phyloP scores from a whole-genome alignment of 225 moss, liverwort and hornwort genomes.

The Pseudoscleropodium purum region DNA sequence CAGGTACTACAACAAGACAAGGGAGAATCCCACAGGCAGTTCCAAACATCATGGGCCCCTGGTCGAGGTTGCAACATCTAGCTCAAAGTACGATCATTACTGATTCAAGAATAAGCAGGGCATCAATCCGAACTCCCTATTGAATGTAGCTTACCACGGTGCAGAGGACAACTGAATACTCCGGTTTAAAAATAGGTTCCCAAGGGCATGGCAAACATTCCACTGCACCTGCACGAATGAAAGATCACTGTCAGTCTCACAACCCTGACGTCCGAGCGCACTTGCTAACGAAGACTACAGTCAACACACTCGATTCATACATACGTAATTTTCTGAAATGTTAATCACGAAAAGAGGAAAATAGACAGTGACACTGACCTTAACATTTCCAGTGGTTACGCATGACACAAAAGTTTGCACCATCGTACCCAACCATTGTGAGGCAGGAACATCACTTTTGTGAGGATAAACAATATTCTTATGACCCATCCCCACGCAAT shows the following conservation, averaged over 20 bases:
- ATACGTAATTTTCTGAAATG: neutral
- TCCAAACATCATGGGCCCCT: neutral
- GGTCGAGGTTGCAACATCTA: neutral
- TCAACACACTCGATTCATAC: neutral
- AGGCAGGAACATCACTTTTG: conserved; percentile 16
- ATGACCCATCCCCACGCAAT: neutral
- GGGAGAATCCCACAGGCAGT: neutral
- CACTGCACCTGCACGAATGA: conserved; percentile 72
- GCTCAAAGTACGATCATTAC: neutral
- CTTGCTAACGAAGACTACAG: neutral
- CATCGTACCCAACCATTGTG: conserved; percentile 78
- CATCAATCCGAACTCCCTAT: neutral
- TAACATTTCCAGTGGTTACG: conserved; percentile 93
- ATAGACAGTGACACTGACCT: conserved; percentile 37
- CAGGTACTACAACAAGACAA: neutral
- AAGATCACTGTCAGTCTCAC: conserved; percentile 3
- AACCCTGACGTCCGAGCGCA: neutral
- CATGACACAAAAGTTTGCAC: conserved; percentile 92
- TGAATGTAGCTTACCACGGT: conserved; percentile 46
- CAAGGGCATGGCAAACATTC: conserved; percentile 97
- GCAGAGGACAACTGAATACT: conserved; percentile 56
- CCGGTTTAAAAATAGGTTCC: conserved; percentile 79
- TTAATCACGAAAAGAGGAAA: neutral
- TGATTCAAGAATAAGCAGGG: neutral
- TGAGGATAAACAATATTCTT: neutral